Percentiles rank a stretch among this genome's conserved stretches.
Evolutionary conservation across 768 basidiomycete species (phyloP).

Genomic region (Gloeostereum incarnatum): DNA sequence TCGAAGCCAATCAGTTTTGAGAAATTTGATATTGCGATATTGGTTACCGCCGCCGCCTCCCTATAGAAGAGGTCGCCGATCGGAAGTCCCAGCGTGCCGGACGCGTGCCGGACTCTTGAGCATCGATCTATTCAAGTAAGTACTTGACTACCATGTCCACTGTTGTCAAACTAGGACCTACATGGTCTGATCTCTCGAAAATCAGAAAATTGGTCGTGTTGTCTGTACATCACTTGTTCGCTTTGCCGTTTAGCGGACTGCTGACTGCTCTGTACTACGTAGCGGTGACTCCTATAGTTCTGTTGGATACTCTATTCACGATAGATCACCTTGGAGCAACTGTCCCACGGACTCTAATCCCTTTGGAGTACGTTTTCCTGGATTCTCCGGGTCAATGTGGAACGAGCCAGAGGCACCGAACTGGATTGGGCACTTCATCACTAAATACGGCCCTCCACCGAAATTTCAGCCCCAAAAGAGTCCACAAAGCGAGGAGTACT

Average conservation of each 20-base stretch:
- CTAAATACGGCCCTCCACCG: conserved; percentile 27
- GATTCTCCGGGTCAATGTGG: conserved; percentile 23
- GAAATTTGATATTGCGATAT: too few species aligned
- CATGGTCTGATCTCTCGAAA: conserved; percentile 34
- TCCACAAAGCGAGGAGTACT: conserved; percentile 20
- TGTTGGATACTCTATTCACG: conserved; percentile 18
- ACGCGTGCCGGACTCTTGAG: too few species aligned
- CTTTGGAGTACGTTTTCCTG: conserved; percentile 41
- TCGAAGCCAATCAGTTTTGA: too few species aligned
- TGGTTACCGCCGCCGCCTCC: too few species aligned
- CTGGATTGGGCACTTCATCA: conserved; percentile 56
- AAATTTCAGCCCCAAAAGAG: conserved; percentile 18
- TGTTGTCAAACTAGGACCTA: conserved; percentile 13
- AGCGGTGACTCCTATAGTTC: conserved; percentile 60
- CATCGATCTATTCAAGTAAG: too few species aligned
- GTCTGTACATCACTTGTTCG: too few species aligned
- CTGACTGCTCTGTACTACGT: conserved; percentile 2
- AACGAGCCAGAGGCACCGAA: conserved; percentile 40
- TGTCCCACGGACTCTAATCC: conserved; percentile 36
- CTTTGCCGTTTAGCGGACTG: conserved; percentile 4
- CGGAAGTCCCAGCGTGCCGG: too few species aligned
- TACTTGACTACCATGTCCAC: too few species aligned
- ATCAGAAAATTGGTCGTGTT: conserved; percentile 38
- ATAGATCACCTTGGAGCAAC: conserved; percentile 8
- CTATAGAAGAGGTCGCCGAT: too few species aligned